Evolutionary conservation across 164 flowering plant genomes (phyloP).

Genomic region (Magnolia officinalis): DNA sequence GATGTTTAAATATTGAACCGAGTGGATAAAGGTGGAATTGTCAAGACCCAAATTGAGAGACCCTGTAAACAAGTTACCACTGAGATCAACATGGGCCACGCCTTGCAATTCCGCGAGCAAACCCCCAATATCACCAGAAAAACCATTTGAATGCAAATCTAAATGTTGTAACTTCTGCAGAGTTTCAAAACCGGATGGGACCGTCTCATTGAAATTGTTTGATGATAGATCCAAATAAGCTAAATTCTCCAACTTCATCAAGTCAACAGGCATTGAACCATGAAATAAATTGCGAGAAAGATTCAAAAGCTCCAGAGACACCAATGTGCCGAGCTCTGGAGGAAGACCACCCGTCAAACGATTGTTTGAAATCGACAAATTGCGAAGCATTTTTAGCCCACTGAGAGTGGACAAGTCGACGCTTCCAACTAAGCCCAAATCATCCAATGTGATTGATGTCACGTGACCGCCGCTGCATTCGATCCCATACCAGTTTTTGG

Average conservation of each 20-base stretch:
- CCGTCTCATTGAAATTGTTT: conserved; percentile 42
- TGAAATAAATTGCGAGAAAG: conserved; percentile 45
- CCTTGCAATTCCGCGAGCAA: conserved; percentile 38
- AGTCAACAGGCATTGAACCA: conserved; percentile 38
- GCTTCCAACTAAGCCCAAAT: conserved; percentile 47
- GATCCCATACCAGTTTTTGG: conserved; percentile 57
- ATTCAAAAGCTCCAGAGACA: conserved; percentile 47
- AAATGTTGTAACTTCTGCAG: conserved; percentile 41
- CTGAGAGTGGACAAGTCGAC: conserved; percentile 40
- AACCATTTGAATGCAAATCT: conserved; percentile 48
- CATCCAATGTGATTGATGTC: conserved; percentile 37
- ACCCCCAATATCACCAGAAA: conserved; percentile 47
- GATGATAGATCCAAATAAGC: conserved; percentile 47
- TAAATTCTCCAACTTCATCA: conserved; percentile 36
- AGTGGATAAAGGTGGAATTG: conserved; percentile 40
- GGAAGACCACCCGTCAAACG: conserved; percentile 40
- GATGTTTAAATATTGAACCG: conserved; percentile 50
- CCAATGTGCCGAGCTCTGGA: conserved; percentile 28
- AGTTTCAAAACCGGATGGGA: conserved; percentile 39
- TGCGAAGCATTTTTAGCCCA: conserved; percentile 38
- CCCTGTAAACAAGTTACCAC: conserved; percentile 53
- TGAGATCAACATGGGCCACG: conserved; percentile 50
- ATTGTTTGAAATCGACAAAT: conserved; percentile 53
- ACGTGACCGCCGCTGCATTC: conserved; percentile 43
- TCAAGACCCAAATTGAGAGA: conserved; percentile 44